Evolutionary conservation across 768 basidiomycete species (phyloP), one percentile per base, ranked within the genome.

Genomic region (Amanita muscaria): DNA sequence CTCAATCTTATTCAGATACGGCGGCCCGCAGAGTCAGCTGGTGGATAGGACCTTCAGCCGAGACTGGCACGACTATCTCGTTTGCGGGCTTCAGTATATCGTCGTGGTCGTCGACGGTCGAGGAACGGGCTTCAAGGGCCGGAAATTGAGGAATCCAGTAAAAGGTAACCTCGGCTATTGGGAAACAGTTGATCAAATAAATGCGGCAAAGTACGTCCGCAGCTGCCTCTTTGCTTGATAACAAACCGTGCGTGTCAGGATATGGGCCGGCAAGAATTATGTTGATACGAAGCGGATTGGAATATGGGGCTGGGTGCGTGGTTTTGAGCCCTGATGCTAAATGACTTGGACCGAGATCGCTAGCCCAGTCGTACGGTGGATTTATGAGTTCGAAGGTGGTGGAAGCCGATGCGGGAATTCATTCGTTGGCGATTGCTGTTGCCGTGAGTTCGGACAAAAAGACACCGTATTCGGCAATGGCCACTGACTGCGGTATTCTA

Each of bases 291-390:
- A 76, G 59, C 71, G 91, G 35, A 87, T 98, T 37, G 96, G 94
- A 0, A 84, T 98, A 40, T 97, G 93, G 93, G 96, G 96, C 33
- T 98, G 96, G 94, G 89, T 91, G 50, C 59, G 85, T 66, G 10
- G 4, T 39, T 7, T 49, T 42, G 21, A n/a, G 21, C 15, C 14
- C 3, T 12, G 5, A 35, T 37, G 11, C 15, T 4, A 31, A 33
- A 23, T 41, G 36, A 37, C 48, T 41, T 29, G 2, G 22, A 16
- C 16, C 25, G 27, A 9, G 37, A 3, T 53, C n/a, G n/a, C n/a
- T n/a, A n/a, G n/a, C n/a, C 11, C 53, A 93, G 93, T 91, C 88
- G 7, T 97, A 92, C 55, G 94, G 94, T 8, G 94, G 96, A 0
- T 99, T 90, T 64, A 88, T 98, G 85, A 85, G 86, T 44, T 78